A percentile compares a stretch with the other conserved stretches of the same genome.
These are phyloP conservation scores for Kernera saxatilis DNA, from an alignment of 345 rosid species.

Conservation along the genomic window DNA sequence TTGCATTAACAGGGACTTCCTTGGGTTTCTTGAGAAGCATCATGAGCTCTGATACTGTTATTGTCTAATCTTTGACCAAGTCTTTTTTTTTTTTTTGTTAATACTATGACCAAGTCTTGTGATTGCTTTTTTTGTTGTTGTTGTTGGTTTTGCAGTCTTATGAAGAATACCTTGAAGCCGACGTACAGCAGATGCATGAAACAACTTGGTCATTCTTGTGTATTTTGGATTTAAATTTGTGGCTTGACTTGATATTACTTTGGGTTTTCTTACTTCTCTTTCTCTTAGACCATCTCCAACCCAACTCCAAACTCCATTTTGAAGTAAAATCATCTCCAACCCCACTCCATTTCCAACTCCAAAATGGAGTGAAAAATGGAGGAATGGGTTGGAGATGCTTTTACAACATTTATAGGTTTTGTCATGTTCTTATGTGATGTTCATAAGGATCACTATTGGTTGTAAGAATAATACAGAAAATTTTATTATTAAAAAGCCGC, in stretches of 20 bases:
- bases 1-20: neutral
- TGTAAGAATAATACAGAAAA: too few species aligned
- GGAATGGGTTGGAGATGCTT: too few species aligned
- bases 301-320: too few species aligned
- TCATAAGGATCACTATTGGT: neutral
- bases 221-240: neutral
- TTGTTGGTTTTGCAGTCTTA: slow-evolving; percentile 79
- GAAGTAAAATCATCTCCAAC: too few species aligned
- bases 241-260: neutral
- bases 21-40: slow-evolving; percentile 8
- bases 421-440: neutral
- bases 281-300: too few species aligned
- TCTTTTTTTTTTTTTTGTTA: too few species aligned
- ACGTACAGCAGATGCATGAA: slow-evolving; percentile 69
- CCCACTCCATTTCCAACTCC: too few species aligned
- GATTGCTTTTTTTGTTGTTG: slow-evolving; percentile 5
- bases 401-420: neutral
- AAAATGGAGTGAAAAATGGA: too few species aligned
- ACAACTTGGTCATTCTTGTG: slow-evolving; percentile 31
- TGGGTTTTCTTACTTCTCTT: neutral
- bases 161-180: slow-evolving; percentile 86
- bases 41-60: neutral
- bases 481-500: too few species aligned
- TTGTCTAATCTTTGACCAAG: slow-evolving; percentile 1
- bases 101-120: slow-evolving; percentile 25